A percentile compares a stretch with the other conserved stretches of the same genome.
Conservation (phyloP, 495 filamentous ascomycete species). For the Saxophila tyrrhenica region DNA sequence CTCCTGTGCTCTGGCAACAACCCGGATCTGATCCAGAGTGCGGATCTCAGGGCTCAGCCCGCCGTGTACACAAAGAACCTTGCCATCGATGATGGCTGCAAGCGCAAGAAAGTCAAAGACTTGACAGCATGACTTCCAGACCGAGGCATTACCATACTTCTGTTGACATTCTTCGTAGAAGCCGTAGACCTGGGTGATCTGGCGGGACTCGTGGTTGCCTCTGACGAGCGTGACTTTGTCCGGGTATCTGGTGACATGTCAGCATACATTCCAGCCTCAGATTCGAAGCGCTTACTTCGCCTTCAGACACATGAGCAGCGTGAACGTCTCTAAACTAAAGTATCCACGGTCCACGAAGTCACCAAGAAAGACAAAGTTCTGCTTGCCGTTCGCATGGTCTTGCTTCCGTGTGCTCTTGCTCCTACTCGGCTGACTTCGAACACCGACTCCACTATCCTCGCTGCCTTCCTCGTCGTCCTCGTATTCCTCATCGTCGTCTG, state of each 20-base stretch:
- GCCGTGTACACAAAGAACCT: constrained; percentile 93
- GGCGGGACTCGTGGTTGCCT: constrained; percentile 93
- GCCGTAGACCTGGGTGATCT: constrained; percentile 97
- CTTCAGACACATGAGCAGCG: constrained; percentile 88
- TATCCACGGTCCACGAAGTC: constrained; percentile 98
- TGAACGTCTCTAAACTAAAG: constrained; percentile 95
- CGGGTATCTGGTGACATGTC: constrained; percentile 55
- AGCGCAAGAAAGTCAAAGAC: constrained; percentile 97
- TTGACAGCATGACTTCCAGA: constrained; percentile 98
- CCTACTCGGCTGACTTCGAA: constrained; percentile 13
- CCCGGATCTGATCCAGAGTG: constrained; percentile 93
- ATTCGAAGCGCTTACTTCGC: constrained; percentile 61
- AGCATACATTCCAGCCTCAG: too few species aligned
- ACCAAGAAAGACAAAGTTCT: constrained; percentile 90
- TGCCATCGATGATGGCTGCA: constrained; percentile 91
- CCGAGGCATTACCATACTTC: constrained; percentile 95
- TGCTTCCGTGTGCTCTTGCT: constrained; percentile 13
- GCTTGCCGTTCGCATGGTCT: constrained; percentile 41
- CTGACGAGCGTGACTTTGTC: constrained; percentile 91
- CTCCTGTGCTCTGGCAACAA: constrained; percentile 91
- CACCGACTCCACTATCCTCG: constrained; percentile 20
- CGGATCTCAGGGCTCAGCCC: constrained; percentile 94
- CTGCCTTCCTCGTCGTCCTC: constrained; percentile 17
- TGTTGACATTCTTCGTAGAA: constrained; percentile 98
- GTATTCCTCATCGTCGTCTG: constrained; percentile 16